These are phyloP conservation scores for Aspergillus niger DNA, from an alignment of 2,329 filamentous ascomycete genomes.

Conservation along the genomic window DNA sequence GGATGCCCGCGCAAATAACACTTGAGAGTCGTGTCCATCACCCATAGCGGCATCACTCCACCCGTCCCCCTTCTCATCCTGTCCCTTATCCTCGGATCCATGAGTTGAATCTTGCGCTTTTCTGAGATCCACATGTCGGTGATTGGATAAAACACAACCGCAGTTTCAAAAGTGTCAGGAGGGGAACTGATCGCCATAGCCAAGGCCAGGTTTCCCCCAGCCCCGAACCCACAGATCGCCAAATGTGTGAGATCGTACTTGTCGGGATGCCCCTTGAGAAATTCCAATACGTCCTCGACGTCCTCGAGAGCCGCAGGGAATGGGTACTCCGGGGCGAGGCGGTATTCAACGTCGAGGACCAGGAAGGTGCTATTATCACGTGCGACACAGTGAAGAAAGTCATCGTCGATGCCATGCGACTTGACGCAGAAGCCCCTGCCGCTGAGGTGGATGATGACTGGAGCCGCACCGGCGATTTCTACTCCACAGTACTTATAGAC, in stretches of 20 bases:
- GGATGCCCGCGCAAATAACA: constrained; percentile 26
- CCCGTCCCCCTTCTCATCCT: background rate
- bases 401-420: constrained; percentile 30
- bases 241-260: constrained; percentile 34
- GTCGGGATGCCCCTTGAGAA: constrained; percentile 32
- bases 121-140: constrained; percentile 19
- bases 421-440: constrained; percentile 35
- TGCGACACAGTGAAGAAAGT: constrained; percentile 30
- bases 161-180: constrained; percentile 22
- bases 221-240: constrained; percentile 44
- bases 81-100: background rate
- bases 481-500: no score
- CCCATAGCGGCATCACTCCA: constrained; percentile 12
- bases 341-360: constrained; percentile 42
- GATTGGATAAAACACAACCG: constrained; percentile 37
- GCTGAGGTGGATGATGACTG: constrained; percentile 34
- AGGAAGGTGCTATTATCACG: constrained; percentile 23
- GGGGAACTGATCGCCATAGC: constrained; percentile 8
- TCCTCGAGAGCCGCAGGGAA: constrained; percentile 44
- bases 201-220: constrained; percentile 41
- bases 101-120: background rate
- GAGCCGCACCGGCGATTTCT: background rate
- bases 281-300: constrained; percentile 37
- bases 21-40: constrained; percentile 26
- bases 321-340: constrained; percentile 41